phyloP scores from a whole-genome alignment of 805 yeast genomes.

The Ogataea pini region DNA sequence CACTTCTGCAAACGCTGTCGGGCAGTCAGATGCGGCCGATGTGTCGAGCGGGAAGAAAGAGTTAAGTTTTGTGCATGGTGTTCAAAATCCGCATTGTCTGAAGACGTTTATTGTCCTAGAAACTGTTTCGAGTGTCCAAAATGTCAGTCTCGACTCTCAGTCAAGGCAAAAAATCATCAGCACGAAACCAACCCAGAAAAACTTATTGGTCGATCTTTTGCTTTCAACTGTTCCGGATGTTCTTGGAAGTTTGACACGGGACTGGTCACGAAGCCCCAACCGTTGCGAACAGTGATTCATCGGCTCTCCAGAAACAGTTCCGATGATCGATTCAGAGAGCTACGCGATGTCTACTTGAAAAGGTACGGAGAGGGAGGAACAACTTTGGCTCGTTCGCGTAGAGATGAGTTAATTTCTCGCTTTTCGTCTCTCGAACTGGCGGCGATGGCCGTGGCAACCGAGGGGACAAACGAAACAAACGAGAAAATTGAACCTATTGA shows the following conservation, averaged over 20 bases:
- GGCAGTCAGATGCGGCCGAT: slow-evolving; percentile 31
- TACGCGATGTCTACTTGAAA: slow-evolving; percentile 20
- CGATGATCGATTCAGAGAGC: slow-evolving; percentile 15
- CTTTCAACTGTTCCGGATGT: slow-evolving; percentile 41
- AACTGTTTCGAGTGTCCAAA: slow-evolving; percentile 39
- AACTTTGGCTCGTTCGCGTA: slow-evolving; percentile 10
- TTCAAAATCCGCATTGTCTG: slow-evolving; percentile 10
- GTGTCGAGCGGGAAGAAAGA: slow-evolving; percentile 25
- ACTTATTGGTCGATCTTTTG: slow-evolving; percentile 37
- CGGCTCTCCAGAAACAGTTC: slow-evolving; percentile 12
- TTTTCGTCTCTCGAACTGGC: slow-evolving; percentile 28
- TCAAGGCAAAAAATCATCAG: slow-evolving; percentile 20
- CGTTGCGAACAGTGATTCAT: slow-evolving; percentile 36
- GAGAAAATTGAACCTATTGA: not conserved
- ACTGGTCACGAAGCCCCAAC: slow-evolving; percentile 42
- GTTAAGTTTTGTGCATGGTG: slow-evolving; percentile 35
- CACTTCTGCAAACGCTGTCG: slow-evolving; percentile 33
- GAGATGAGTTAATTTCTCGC: slow-evolving; percentile 15
- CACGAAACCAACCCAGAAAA: slow-evolving; percentile 10
- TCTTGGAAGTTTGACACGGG: slow-evolving; percentile 39
- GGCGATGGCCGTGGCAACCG: slow-evolving; percentile 14
- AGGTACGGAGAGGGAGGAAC: slow-evolving; percentile 12
- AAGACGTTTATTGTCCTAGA: slow-evolving; percentile 26
- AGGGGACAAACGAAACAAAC: not conserved
- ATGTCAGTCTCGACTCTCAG: slow-evolving; percentile 25